Base-by-base conservation (phyloP, 2,329 filamentous ascomycete species). In the Elsinoe ampelina region DNA sequence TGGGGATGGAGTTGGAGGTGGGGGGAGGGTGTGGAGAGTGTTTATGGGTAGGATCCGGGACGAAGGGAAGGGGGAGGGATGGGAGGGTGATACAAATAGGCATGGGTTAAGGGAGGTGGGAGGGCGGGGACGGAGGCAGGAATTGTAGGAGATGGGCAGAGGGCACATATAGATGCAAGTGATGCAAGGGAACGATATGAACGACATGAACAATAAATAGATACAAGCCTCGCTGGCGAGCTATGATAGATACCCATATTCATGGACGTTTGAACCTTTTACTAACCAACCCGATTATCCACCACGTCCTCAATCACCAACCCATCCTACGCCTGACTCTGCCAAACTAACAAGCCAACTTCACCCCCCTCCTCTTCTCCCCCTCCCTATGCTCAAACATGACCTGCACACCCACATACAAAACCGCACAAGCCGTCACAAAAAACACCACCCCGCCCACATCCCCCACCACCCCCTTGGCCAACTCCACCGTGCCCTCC, bases 321-420 rank as follows among this genome's bases (percentile, higher is more conserved):
- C 26, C 5, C 7, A 30, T 8, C 26, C 26, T 7, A 30, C 22
- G 5, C 12, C 30, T 11, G 10, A 32, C 12, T 15, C 2, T 26
- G 15, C 7, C 20, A 39, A 6, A 3, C 35, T 43, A 55, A 22
- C 52, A 45, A 55, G 39, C 32, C 30, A 96, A 70, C 63, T 82
- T 79, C 58, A 96, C 85, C 0, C 93, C 93, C 63, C 81, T 82
- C 64, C 92, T 80, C 72, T 84, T 82, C 76, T 98, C 93, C 41
- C 80, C 78, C 74, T 96, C 89, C 54, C 93, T 79, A 63, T 95
- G 80, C 75, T 98, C 93, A 75, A 97, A 96, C 93, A 98, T 98
- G 66, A 96, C 75, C 73, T 97, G 92, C 41, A 87, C 81, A 22
- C 86, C 91, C 0, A 91, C 83, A 68, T 95, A 98, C 7, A 97